These are phyloP conservation scores for Candolleomyces eurysporus DNA, from an alignment of 768 basidiomycete genomes.

Conservation along the genomic window DNA sequence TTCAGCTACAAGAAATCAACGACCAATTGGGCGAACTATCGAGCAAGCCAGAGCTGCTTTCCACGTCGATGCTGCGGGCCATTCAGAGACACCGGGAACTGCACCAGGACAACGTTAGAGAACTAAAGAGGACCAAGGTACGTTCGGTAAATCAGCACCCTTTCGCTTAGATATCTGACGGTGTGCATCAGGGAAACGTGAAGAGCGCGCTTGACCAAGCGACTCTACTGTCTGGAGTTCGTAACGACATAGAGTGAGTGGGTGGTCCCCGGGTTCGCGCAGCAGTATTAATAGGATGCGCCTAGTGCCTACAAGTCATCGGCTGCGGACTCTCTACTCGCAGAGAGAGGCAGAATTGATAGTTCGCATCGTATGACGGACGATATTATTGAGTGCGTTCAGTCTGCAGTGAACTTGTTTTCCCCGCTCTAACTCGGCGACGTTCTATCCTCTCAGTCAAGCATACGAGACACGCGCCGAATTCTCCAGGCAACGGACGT, in stretches of 20 bases:
- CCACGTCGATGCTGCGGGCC: slow-evolving; percentile 82
- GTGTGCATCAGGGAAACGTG: slow-evolving; percentile 55
- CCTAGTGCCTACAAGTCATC: slow-evolving; percentile 87
- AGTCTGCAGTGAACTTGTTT: background rate
- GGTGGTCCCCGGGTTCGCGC: slow-evolving; percentile 20
- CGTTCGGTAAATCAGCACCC: background rate
- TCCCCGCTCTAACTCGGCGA: slow-evolving; percentile 4
- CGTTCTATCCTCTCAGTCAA: slow-evolving; percentile 55
- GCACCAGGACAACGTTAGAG: slow-evolving; percentile 81
- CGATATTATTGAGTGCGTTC: slow-evolving; percentile 76
- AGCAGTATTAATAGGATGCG: background rate
- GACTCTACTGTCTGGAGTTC: slow-evolving; percentile 84
- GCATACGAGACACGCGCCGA: slow-evolving; percentile 96
- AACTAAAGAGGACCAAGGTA: slow-evolving; percentile 86
- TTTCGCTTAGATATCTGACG: background rate
- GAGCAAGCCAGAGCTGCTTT: slow-evolving; percentile 66
- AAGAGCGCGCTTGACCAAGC: slow-evolving; percentile 82
- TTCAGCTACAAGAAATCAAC: slow-evolving; percentile 82
- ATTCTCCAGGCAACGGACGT: slow-evolving; percentile 77
- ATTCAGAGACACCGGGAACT: slow-evolving; percentile 91
- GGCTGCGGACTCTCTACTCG: slow-evolving; percentile 80
- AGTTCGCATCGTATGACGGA: slow-evolving; percentile 95
- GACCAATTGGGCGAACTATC: slow-evolving; percentile 72
- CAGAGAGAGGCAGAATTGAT: slow-evolving; percentile 88
- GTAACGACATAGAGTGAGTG: slow-evolving; percentile 89